Base-by-base conservation (phyloP, 257 asterid species). In the Fraxinus americana region DNA sequence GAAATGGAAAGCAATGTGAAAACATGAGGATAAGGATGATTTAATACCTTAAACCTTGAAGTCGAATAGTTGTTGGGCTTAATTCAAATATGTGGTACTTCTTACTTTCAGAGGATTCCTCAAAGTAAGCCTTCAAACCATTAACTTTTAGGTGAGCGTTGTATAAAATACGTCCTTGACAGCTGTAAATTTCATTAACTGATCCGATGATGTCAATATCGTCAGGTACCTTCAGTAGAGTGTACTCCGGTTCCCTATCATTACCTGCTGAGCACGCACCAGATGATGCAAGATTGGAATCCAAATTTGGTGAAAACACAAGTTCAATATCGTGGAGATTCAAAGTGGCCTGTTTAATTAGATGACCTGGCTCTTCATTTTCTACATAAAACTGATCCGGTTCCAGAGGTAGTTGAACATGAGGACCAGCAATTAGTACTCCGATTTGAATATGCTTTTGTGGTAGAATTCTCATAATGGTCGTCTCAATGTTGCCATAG, bases 381-480 rank as follows among this genome's bases (percentile, higher is more conserved):
- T 71, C 84, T 80, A 74, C 74, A 75, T 72, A 78, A 71, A 81
- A 81, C 85, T 82, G 87, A 82, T 85, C 82, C 63, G 88, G 80
- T 78, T 76, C 77, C 82, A 89, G 71, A 41, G 92, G 85, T 73
- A 93, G 73, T 73, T 75, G 87, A 82, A 93, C 81, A 59, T 63
- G 87, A 57, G 93, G 94, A 79, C 99, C 98, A 61, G 91, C 88
- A 86, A 93, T 81, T 76, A 89, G 79, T 67, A 74, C 84, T 67
- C 87, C 97, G 68, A 95, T 71, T 78, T 88, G 89, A 73, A 89
- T 79, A 78, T 78, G 88, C 82, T 86, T 90, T 77, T 79, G 86
- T 57, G 97, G 97, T 82, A 91, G 78, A 82, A 85, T 79, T 80
- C 88, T 80, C 83, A 83, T 73, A 71, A 88, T 70, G 74, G 75